Percentiles rank a stretch among this genome's conserved stretches.
Conservation (phyloP, 768 basidiomycete species). For the Podaxis sp. region DNA sequence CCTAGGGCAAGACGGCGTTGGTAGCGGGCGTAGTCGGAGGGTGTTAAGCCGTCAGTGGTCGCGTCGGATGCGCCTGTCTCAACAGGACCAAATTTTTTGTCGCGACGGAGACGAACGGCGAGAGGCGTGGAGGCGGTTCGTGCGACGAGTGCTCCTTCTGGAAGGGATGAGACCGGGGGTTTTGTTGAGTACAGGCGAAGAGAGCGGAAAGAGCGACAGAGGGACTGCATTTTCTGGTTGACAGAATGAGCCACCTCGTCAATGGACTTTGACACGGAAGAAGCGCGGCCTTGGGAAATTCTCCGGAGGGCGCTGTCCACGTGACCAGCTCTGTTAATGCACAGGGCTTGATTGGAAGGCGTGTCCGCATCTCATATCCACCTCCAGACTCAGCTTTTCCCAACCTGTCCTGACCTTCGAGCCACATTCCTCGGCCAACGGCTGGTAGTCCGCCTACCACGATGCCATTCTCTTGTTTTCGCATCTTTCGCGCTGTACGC, state of each 20-base stretch:
- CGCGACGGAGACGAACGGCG: conserved; percentile 69
- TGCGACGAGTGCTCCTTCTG: conserved; percentile 46
- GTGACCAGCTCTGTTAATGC: not conserved
- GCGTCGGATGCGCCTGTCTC: conserved; percentile 42
- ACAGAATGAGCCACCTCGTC: not conserved
- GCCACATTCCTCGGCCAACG: not conserved
- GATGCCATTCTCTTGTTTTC: conserved; percentile 36
- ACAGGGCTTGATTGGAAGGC: conserved; percentile 9
- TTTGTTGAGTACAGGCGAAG: conserved; percentile 39
- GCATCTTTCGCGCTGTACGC: conserved; percentile 49
- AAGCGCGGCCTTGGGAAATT: not conserved
- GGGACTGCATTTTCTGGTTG: conserved; percentile 29
- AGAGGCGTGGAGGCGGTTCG: conserved; percentile 70
- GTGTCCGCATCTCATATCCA: not conserved
- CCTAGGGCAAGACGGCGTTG: conserved; percentile 55
- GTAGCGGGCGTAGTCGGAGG: conserved; percentile 62
- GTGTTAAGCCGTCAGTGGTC: conserved; percentile 56
- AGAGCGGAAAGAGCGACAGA: conserved; percentile 28
- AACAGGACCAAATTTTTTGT: conserved; percentile 42
- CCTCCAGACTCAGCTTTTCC: not conserved
- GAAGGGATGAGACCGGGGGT: conserved; percentile 26
- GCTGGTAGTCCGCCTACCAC: conserved; percentile 27
- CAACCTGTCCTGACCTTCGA: not conserved
- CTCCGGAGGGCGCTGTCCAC: not conserved
- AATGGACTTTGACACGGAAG: not conserved